These are phyloP conservation scores for Ascochyta koolunga DNA, from an alignment of 2,329 filamentous ascomycete genomes.

Conservation along the genomic window DNA sequence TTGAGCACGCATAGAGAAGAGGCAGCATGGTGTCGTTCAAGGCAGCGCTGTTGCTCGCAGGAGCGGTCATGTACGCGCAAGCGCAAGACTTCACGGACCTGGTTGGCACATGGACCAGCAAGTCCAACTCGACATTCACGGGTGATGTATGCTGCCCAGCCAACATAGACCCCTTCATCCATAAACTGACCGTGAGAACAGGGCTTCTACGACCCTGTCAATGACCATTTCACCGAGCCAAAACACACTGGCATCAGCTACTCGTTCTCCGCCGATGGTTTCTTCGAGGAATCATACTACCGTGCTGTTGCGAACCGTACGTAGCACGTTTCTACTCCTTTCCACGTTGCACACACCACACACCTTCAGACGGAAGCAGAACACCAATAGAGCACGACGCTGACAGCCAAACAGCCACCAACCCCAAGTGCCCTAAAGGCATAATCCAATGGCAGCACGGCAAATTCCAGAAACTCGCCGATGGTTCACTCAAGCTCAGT, in stretches of 20 bases:
- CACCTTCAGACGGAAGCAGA: not conserved
- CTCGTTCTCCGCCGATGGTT: conserved; percentile 72
- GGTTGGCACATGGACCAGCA: conserved; percentile 75
- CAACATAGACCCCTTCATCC: conserved; percentile 1
- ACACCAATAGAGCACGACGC: conserved; percentile 3
- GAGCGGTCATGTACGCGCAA: conserved; percentile 43
- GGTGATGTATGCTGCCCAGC: conserved; percentile 62
- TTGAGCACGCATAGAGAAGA: conserved; percentile 19
- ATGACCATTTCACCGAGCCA: conserved; percentile 71
- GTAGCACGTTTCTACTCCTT: conserved; percentile 35
- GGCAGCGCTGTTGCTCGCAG: conserved; percentile 40
- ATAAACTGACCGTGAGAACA: conserved; percentile 42
- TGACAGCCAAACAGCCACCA: conserved; percentile 55
- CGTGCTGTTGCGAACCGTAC: conserved; percentile 71
- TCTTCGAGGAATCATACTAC: conserved; percentile 73
- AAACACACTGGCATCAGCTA: conserved; percentile 71
- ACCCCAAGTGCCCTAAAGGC: conserved; percentile 66
- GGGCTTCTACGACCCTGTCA: conserved; percentile 72
- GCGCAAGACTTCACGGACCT: conserved; percentile 53
- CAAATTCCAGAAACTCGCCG: conserved; percentile 60
- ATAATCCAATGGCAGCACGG: conserved; percentile 79
- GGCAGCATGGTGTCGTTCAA: conserved; percentile 34
- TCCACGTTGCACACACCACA: not conserved
- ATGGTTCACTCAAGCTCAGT: conserved; percentile 64
- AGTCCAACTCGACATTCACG: conserved; percentile 71